Conservation (phyloP, 2,329 filamentous ascomycete species). For the Oidium heveae region DNA sequence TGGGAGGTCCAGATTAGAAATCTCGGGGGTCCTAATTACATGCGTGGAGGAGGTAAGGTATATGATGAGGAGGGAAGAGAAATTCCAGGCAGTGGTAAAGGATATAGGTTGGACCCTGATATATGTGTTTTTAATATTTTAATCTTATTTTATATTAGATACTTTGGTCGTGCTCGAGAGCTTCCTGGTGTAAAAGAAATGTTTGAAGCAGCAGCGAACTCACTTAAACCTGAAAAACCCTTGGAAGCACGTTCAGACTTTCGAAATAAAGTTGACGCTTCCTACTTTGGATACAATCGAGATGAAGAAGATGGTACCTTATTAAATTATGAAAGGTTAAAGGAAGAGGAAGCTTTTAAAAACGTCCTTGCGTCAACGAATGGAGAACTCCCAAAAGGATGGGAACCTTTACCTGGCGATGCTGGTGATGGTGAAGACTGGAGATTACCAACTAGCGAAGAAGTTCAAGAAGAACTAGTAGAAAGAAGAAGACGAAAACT, state of each 20-base stretch:
- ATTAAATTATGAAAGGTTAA: slow-evolving; percentile 54
- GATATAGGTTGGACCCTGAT: slow-evolving; percentile 89
- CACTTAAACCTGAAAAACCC: slow-evolving; percentile 31
- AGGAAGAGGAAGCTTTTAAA: slow-evolving; percentile 60
- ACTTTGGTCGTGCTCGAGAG: slow-evolving; percentile 76
- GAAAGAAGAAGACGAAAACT: slow-evolving; percentile 63
- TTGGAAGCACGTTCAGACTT: slow-evolving; percentile 42
- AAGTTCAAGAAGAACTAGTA: slow-evolving; percentile 84
- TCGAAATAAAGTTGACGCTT: slow-evolving; percentile 60
- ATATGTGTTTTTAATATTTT: too few relatives aligned
- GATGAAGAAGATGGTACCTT: slow-evolving; percentile 74
- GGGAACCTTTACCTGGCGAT: slow-evolving; percentile 75
- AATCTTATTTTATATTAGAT: too few relatives aligned
- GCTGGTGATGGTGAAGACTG: slow-evolving; percentile 58
- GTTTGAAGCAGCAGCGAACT: slow-evolving; percentile 51
- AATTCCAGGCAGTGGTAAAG: slow-evolving; percentile 48
- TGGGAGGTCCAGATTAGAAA: slow-evolving; percentile 96
- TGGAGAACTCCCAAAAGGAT: slow-evolving; percentile 36
- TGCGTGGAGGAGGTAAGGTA: slow-evolving; percentile 24
- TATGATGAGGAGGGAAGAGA: slow-evolving; percentile 28
- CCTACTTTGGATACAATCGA: slow-evolving; percentile 85
- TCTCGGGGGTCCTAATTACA: slow-evolving; percentile 84
- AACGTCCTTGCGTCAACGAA: slow-evolving; percentile 33
- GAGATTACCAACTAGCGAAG: slow-evolving; percentile 63
- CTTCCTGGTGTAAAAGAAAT: slow-evolving; percentile 89